phyloP scores from a whole-genome alignment of 805 yeast genomes.

The Ogataea ramenticola region DNA sequence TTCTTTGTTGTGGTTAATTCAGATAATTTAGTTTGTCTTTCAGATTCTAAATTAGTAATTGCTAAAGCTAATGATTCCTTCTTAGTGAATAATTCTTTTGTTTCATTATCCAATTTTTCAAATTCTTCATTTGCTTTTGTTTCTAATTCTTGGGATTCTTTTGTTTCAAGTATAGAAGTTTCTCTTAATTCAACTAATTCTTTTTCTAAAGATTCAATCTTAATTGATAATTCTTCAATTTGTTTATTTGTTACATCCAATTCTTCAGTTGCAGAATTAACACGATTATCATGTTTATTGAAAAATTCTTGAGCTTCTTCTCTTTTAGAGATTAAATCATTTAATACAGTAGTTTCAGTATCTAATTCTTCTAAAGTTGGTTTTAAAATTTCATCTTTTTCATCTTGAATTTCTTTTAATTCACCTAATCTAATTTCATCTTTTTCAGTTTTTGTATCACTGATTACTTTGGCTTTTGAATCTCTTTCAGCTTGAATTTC shows the following conservation, averaged over 20 bases:
- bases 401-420: slow-evolving; percentile 39
- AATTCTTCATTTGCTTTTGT: slow-evolving; percentile 21
- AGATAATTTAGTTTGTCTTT: slow-evolving; percentile 29
- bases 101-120: slow-evolving; percentile 21
- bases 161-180: slow-evolving; percentile 21
- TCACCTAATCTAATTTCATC: slow-evolving; percentile 39
- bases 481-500: slow-evolving; percentile 33
- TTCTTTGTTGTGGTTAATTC: slow-evolving; percentile 30
- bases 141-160: slow-evolving; percentile 19
- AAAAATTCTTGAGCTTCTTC: slow-evolving; percentile 37
- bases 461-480: slow-evolving; percentile 36
- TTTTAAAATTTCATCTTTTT: slow-evolving; percentile 44
- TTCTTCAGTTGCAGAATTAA: slow-evolving; percentile 33
- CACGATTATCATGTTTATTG: slow-evolving; percentile 36
- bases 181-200: slow-evolving; percentile 26
- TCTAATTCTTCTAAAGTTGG: slow-evolving; percentile 49
- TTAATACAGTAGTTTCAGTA: slow-evolving; percentile 40
- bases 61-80: slow-evolving; percentile 33
- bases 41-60: slow-evolving; percentile 32
- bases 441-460: slow-evolving; percentile 34
- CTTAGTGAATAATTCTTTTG: slow-evolving; percentile 22
- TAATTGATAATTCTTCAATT: slow-evolving; percentile 34
- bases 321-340: slow-evolving; percentile 43
- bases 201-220: slow-evolving; percentile 31
- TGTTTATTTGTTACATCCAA: slow-evolving; percentile 37